Evolutionary conservation across 176 grass and related monocot species (phyloP), one percentile per base, ranked within the genome.

Genomic region (Oryza meyeriana): DNA sequence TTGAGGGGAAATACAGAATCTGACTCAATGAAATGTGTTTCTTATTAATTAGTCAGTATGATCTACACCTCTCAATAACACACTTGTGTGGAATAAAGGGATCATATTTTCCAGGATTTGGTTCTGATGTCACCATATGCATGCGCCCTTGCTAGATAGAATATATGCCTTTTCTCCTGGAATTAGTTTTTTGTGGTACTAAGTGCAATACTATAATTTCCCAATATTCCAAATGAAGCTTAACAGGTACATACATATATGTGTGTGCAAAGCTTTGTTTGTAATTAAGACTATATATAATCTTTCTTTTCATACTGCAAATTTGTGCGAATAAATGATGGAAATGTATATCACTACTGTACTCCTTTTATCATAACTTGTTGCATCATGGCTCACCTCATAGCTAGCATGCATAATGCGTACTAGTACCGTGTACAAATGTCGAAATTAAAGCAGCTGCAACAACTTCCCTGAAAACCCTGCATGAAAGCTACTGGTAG

Each of bases 91-190:
- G 52, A 79, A 67, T 67, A 67, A 79, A 48, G 47, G n/a, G 22
- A 5, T 22, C 50, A 20, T 44, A 71, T 42, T 81, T 82, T 47
- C 22, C 29, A 64, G 71, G 40, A 74, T 74, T 55, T 74, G 44
- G 64, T 83, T 74, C 74, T 66, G 65, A 25, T 83, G 55, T 83
- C 71, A 50, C 12, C 62, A 32, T 28, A 66, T 66, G 61, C 13
- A 74, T 74, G 57, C 63, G 69, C 39, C 80, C n/a, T 24, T 55
- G 22, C 55, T 59, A 59, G 22, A 8, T 59, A 55, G 50, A 55
- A 55, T 55, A 55, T 55, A 55, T 55, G 55, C 55, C 55, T 8
- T 59, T 59, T 59, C 3, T 22, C 14, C 4, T 48, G 14, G 1
- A 48, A 55, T 20, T 55, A 20, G n/a, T 55, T 3, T 55, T 55